These are phyloP conservation scores for Euphorbia corollata DNA, from an alignment of 441 rosid species.

Conservation along the genomic window DNA sequence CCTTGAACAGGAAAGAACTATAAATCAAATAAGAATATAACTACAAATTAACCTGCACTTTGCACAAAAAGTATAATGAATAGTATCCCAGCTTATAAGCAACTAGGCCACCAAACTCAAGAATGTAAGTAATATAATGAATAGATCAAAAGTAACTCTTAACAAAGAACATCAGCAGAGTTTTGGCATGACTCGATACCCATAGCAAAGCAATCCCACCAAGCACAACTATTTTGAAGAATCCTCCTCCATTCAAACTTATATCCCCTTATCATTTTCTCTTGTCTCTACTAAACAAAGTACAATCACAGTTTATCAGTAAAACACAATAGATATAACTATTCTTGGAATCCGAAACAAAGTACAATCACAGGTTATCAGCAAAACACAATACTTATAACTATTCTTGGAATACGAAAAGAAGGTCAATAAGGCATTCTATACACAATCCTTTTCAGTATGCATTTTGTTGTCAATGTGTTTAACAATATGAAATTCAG, in stretches of 20 bases:
- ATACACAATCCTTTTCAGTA: not conserved
- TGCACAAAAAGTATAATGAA: not conserved
- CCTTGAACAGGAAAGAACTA: not conserved
- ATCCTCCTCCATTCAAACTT: slow-evolving; percentile 21
- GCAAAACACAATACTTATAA: not conserved
- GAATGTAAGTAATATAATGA: slow-evolving; percentile 45
- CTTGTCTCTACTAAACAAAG: slow-evolving; percentile 10
- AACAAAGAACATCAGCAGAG: slow-evolving; percentile 39
- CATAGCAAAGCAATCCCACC: slow-evolving; percentile 32
- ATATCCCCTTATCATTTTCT: slow-evolving; percentile 13
- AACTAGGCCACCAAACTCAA: slow-evolving; percentile 38
- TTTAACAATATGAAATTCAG: not conserved
- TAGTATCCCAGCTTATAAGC: slow-evolving; percentile 44
- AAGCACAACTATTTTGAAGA: slow-evolving; percentile 33
- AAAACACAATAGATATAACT: not conserved
- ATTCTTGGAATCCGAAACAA: not conserved
- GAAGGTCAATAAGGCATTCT: not conserved
- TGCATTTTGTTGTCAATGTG: not conserved
- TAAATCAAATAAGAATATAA: not conserved
- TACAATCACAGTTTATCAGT: not conserved
- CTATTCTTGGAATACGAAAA: not conserved
- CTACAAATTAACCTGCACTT: too few relatives aligned
- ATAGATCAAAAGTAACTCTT: slow-evolving; percentile 42
- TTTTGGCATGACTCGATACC: slow-evolving; percentile 36
- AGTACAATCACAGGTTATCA: not conserved